phyloP scores from a whole-genome alignment of 306 rosid species.

The Gastrolobium villosum region DNA sequence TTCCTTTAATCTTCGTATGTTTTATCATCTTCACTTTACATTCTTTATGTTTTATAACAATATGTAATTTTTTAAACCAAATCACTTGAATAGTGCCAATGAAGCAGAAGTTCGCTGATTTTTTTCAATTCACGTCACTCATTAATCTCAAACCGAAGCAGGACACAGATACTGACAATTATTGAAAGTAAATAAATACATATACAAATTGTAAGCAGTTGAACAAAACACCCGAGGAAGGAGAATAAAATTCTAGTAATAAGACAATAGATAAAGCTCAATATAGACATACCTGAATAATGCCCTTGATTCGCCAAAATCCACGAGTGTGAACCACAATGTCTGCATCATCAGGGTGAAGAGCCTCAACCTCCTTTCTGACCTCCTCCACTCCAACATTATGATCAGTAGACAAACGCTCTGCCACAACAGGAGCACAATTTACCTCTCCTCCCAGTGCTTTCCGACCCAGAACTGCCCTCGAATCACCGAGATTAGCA shows the following conservation, averaged over 20 bases:
- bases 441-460: conserved; percentile 33
- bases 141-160: background rate
- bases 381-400: conserved; percentile 75
- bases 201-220: background rate
- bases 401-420: conserved; percentile 76
- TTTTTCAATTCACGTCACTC: background rate
- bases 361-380: conserved; percentile 74
- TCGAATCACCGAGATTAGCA: conserved; percentile 80
- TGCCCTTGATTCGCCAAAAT: conserved; percentile 83
- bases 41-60: too few relatives aligned
- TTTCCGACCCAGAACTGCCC: conserved; percentile 76
- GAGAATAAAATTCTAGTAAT: background rate
- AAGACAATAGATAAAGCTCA: background rate
- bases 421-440: conserved; percentile 57
- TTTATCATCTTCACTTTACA: too few relatives aligned
- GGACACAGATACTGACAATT: background rate
- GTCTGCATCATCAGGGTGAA: conserved; percentile 78
- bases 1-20: too few relatives aligned
- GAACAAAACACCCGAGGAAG: conserved; percentile 13
- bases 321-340: conserved; percentile 65
- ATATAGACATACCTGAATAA: conserved; percentile 66
- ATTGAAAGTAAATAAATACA: background rate
- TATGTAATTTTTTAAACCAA: background rate
- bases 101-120: background rate
- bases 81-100: background rate